Evolutionary conservation across 495 filamentous ascomycete species (phyloP).

Genomic region (Immersiella caudata): DNA sequence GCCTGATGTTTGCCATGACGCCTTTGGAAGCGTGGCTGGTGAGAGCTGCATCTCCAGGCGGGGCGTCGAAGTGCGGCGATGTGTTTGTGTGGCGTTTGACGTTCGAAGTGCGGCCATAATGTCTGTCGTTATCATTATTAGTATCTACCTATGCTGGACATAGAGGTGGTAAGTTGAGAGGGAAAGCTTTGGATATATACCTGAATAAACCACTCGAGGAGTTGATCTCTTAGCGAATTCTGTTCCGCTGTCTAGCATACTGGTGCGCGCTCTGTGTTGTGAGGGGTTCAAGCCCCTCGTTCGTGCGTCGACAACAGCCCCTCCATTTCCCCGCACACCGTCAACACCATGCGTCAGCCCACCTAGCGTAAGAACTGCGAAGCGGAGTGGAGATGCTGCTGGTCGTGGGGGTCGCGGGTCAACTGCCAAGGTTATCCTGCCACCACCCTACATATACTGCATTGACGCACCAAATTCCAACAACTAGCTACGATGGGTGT

Average conservation of each 20-base stretch:
- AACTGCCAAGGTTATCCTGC: background rate
- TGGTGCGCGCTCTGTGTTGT: too few species aligned
- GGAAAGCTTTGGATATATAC: background rate
- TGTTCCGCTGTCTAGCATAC: too few species aligned
- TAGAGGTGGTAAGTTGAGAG: background rate
- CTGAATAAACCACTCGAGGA: too few species aligned
- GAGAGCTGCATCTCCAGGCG: background rate
- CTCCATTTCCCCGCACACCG: too few species aligned
- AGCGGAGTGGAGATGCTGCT: too few species aligned
- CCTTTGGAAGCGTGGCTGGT: background rate
- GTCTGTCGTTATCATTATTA: background rate
- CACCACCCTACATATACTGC: background rate
- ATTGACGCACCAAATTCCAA: background rate
- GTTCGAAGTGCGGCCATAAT: background rate
- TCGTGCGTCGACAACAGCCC: too few species aligned
- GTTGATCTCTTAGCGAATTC: too few species aligned
- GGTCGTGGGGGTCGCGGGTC: background rate
- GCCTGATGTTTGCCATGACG: background rate
- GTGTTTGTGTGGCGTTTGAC: background rate
- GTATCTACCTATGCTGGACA: background rate
- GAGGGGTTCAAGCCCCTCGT: too few species aligned
- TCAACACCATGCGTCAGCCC: too few species aligned
- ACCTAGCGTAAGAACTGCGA: too few species aligned
- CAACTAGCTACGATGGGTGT: constrained; percentile 15
- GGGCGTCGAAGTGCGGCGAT: background rate